Conservation (phyloP, 306 rosid species). For the Comarum palustre region DNA sequence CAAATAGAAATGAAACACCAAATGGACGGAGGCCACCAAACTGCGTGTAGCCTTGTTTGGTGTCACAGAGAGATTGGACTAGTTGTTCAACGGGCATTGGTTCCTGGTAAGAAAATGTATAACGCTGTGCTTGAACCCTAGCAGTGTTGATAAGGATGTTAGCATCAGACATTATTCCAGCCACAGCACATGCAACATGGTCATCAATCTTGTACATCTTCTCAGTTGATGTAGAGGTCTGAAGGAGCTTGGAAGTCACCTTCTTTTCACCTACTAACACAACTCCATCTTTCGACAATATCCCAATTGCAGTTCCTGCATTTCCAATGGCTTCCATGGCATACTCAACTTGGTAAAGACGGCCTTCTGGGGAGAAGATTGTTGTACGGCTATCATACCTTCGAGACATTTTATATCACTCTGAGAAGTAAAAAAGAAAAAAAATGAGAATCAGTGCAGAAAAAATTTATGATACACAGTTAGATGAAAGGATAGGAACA, state of each 20-base stretch:
- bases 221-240: constrained; percentile 43
- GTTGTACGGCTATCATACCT: constrained; percentile 43
- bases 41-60: constrained; percentile 44
- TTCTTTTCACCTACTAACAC: constrained; percentile 42
- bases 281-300: constrained; percentile 43
- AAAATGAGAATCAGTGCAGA: not conserved
- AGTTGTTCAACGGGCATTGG: constrained; percentile 49
- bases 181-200: constrained; percentile 46
- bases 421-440: not conserved
- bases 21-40: constrained; percentile 49
- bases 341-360: constrained; percentile 43
- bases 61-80: constrained; percentile 43
- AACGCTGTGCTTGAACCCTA: constrained; percentile 43
- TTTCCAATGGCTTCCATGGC: constrained; percentile 50
- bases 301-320: constrained; percentile 44
- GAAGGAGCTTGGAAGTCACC: constrained; percentile 43
- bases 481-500: not conserved
- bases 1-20: constrained; percentile 43
- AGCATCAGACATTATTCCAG: constrained; percentile 47
- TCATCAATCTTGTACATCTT: constrained; percentile 47
- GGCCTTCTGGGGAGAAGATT: constrained; percentile 44
- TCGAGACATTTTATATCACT: constrained; percentile 36
- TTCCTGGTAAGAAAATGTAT: constrained; percentile 39
- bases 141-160: constrained; percentile 44
- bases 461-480: not conserved